These are phyloP conservation scores for Metschnikowia shivogae DNA, from an alignment of 805 yeast genomes.

Conservation along the genomic window DNA sequence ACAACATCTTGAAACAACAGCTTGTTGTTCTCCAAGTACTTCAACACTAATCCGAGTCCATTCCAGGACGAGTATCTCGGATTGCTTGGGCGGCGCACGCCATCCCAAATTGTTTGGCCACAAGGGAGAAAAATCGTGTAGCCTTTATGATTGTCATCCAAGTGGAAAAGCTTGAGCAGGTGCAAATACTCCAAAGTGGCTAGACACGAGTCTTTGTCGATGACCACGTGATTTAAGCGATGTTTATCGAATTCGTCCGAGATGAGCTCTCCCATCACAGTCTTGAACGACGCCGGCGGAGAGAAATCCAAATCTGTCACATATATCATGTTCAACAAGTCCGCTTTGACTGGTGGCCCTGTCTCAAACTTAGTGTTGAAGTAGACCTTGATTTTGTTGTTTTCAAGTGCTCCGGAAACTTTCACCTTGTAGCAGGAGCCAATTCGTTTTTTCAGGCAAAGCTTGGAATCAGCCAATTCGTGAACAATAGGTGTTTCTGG, in stretches of 20 bases:
- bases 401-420: constrained; percentile 23
- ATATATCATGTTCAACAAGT: constrained; percentile 60
- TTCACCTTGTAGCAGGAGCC: constrained; percentile 49
- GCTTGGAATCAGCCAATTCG: constrained; percentile 45
- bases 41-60: constrained; percentile 52
- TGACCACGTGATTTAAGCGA: constrained; percentile 24
- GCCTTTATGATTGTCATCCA: constrained; percentile 53
- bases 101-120: constrained; percentile 31
- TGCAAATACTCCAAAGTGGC: constrained; percentile 57
- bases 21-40: constrained; percentile 52
- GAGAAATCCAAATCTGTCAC: constrained; percentile 55
- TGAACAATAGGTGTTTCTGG: constrained; percentile 14
- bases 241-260: constrained; percentile 29
- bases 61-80: constrained; percentile 52
- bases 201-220: constrained; percentile 50
- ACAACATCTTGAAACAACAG: constrained; percentile 50
- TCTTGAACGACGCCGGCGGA: constrained; percentile 60
- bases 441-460: constrained; percentile 58
- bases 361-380: constrained; percentile 59
- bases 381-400: constrained; percentile 18
- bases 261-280: constrained; percentile 51
- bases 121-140: constrained; percentile 80
- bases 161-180: constrained; percentile 46
- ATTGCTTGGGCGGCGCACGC: constrained; percentile 2
- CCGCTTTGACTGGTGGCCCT: constrained; percentile 45